Percentiles rank a stretch among this genome's conserved stretches.
phyloP scores from a whole-genome alignment of 2,329 filamentous ascomycete genomes.

The Alternaria gaisen region DNA sequence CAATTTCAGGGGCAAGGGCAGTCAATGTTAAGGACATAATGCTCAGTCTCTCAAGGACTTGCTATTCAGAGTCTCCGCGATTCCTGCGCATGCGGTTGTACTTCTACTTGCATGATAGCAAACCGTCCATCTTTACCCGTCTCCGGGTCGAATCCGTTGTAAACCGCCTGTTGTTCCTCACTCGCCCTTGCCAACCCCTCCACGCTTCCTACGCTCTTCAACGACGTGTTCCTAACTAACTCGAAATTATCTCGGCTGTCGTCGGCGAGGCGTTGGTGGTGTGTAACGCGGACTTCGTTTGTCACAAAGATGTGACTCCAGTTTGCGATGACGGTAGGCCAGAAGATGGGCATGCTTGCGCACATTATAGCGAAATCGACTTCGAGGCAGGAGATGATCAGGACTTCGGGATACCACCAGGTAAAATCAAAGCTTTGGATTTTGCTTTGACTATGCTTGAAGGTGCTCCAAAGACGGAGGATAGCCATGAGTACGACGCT shows the following conservation, averaged over 20 bases:
- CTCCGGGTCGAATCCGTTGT: conserved; percentile 23
- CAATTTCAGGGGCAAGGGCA: background rate
- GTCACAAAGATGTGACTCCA: conserved; percentile 46
- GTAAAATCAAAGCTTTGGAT: conserved; percentile 40
- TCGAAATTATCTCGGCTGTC: conserved; percentile 27
- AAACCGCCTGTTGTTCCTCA: conserved; percentile 16
- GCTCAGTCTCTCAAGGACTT: background rate
- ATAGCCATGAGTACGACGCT: conserved; percentile 43
- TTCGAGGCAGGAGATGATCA: conserved; percentile 46
- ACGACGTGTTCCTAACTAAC: conserved; percentile 24
- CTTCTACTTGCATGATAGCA: conserved; percentile 15
- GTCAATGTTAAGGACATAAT: background rate
- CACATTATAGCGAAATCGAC: conserved; percentile 49
- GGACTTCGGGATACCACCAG: conserved; percentile 40
- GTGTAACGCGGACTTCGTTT: conserved; percentile 44
- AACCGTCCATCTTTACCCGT: conserved; percentile 8
- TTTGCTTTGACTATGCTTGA: conserved; percentile 26
- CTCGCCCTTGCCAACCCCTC: conserved; percentile 29
- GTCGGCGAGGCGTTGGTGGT: conserved; percentile 28
- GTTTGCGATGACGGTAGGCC: conserved; percentile 42
- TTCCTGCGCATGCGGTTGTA: conserved; percentile 11
- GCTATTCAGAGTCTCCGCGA: conserved; percentile 2
- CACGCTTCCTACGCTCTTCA: conserved; percentile 35
- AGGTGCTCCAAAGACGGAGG: conserved; percentile 40
- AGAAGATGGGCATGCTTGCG: conserved; percentile 51